Conservation (phyloP, 805 yeast genomes). For the Saturnispora kantuleensis region DNA sequence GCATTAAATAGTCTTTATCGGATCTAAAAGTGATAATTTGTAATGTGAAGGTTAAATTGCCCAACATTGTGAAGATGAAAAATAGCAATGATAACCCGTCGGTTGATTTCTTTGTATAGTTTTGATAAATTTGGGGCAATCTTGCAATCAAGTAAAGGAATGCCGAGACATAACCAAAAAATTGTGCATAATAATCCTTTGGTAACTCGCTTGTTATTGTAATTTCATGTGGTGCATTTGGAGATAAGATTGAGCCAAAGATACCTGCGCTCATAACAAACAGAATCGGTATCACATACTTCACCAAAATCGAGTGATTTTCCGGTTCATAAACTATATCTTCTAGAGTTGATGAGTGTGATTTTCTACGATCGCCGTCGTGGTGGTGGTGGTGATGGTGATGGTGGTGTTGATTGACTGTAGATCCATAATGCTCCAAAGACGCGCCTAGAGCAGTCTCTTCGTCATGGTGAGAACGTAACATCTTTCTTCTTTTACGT, state of each 20-base stretch:
- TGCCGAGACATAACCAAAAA: constrained; percentile 65
- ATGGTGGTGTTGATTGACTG: background rate
- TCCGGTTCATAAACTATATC: constrained; percentile 41
- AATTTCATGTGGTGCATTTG: constrained; percentile 17
- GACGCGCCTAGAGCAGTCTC: constrained; percentile 23
- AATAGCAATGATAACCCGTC: constrained; percentile 78
- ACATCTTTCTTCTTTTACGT: constrained; percentile 10
- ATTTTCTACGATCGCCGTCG: constrained; percentile 12
- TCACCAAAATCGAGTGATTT: constrained; percentile 36
- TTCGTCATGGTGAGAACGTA: constrained; percentile 18
- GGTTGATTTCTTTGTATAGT: constrained; percentile 67
- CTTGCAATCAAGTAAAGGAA: constrained; percentile 60
- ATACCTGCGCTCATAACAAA: constrained; percentile 56
- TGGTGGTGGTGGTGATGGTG: constrained; percentile 4
- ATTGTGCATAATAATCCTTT: constrained; percentile 36
- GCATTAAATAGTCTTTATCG: constrained; percentile 47
- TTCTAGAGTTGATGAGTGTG: constrained; percentile 40
- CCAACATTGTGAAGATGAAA: constrained; percentile 63
- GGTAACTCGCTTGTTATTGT: constrained; percentile 13
- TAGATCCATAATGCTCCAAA: background rate
- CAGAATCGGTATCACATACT: constrained; percentile 47
- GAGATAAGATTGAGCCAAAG: constrained; percentile 47
- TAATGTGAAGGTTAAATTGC: constrained; percentile 66
- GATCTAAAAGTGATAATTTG: constrained; percentile 59
- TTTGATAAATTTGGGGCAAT: constrained; percentile 76